Percentiles rank a stretch among this genome's conserved stretches.
Conservation (phyloP, 1,284 basidiomycete species). For the Fomitopsis pinicola region DNA sequence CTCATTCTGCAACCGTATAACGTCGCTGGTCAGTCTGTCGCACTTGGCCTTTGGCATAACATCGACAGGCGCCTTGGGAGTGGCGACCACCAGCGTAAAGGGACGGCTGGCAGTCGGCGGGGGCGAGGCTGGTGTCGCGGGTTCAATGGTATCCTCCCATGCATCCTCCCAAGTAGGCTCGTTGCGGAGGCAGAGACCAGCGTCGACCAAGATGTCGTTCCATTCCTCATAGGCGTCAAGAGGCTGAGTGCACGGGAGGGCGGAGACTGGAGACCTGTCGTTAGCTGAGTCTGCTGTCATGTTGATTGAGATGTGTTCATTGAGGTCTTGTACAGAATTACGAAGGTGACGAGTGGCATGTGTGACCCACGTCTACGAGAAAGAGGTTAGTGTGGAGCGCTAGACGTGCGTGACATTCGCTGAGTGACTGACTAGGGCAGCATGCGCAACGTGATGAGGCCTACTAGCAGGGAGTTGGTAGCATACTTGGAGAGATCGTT, state of each 20-base stretch:
- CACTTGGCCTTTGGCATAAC: not conserved
- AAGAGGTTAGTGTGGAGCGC: no score
- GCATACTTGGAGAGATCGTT: no score
- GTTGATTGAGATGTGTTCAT: no score
- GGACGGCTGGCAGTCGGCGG: not conserved
- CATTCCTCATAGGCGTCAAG: not conserved
- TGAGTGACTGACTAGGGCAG: not conserved
- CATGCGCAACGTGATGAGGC: not conserved
- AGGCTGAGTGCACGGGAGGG: not conserved
- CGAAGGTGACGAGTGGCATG: not conserved
- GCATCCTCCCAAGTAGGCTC: not conserved
- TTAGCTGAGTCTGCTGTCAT: no score
- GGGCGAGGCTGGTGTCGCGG: not conserved
- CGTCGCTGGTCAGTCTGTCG: not conserved
- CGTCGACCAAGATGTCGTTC: not conserved
- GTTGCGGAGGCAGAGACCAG: not conserved
- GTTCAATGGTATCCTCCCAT: not conserved
- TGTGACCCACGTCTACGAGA: not conserved
- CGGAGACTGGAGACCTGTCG: not conserved
- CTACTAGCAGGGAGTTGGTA: no score
- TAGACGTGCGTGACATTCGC: not conserved
- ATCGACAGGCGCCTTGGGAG: not conserved
- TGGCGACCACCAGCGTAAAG: not conserved
- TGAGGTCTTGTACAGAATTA: not conserved
- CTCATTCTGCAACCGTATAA: not conserved